Base-by-base conservation (phyloP, 1,284 basidiomycete species). In the Microbotryum scabiosae region DNA sequence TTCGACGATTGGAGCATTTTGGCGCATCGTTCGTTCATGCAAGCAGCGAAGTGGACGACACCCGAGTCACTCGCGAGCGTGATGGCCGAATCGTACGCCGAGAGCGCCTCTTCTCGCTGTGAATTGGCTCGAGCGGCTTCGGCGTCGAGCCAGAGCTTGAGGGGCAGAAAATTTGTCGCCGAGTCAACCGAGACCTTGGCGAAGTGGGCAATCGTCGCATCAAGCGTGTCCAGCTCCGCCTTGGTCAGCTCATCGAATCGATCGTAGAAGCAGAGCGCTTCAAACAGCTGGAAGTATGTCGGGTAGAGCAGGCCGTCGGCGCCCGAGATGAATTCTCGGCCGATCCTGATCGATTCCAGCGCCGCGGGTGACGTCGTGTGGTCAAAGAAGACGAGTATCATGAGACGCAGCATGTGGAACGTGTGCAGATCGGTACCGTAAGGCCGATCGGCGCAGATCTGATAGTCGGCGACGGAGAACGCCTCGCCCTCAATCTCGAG, bases 181-280 rank as follows among this genome's bases (percentile, higher is more conserved):
- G 61, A 61, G 2, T 30, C 36, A 5, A 21, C 18, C 4, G 66
- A 61, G 30, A 68, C 55, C 5, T 50, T 48, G 9, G 52, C 44
- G 30, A 65, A 43, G 5, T 43, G 8, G 6, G n/a, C 14, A 16
- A 20, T 43, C 5, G 61, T 54, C 6, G 26, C 21, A 2, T n/a
- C 28, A 20, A 68, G 30, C n/a, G 28, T 47, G 10, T 41, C 50
- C 18, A 85, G 1, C 82, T 85, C 77, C 77, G 87, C 41, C 81
- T 87, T 51, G 78, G 89, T 6, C 82, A 82, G 60, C 84, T 86
- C 32, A 85, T 84, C 14, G 78, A 80, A 63, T 78, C 85, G 67
- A 84, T 90, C 12, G 83, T 85, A 32, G 78, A 82, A 41, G 82
- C 82, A 71, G 82, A 85, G 52, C 84, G 82, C 18, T 89, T 90